phyloP scores from a whole-genome alignment of 345 rosid species.

The Eucalyptus pauciflora region DNA sequence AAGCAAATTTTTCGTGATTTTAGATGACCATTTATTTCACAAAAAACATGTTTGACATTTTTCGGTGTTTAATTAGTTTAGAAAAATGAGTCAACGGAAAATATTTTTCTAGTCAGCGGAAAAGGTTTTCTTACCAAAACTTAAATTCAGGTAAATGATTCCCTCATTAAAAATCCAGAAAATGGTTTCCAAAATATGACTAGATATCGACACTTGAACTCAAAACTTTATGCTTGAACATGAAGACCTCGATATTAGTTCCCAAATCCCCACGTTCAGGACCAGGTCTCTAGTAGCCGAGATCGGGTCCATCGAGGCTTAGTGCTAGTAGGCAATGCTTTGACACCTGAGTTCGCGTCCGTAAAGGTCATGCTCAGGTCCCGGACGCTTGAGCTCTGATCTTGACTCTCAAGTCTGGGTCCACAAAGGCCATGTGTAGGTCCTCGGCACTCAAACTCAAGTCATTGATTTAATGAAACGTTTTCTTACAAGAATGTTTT shows the following conservation, averaged over 20 bases:
- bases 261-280: neutral
- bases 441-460: rapidly evolving
- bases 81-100: neutral
- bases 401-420: neutral
- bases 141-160: neutral
- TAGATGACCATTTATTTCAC: neutral
- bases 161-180: neutral
- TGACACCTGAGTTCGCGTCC: rapidly evolving
- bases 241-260: neutral
- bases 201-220: too few relatives aligned
- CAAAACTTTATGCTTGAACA: neutral
- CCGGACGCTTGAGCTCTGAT: neutral
- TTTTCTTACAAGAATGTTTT: neutral
- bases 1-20: neutral
- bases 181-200: rapidly evolving
- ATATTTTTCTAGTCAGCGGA: neutral
- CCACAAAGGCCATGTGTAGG: neutral
- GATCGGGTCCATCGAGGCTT: neutral
- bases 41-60: neutral
- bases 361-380: rapidly evolving
- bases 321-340: neutral
- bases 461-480: neutral
- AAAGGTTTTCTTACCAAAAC: too few relatives aligned
- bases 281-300: neutral
- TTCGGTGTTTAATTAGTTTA: neutral